phyloP scores from a whole-genome alignment of 768 basidiomycete species.

The Kwoniella dejecticola region DNA sequence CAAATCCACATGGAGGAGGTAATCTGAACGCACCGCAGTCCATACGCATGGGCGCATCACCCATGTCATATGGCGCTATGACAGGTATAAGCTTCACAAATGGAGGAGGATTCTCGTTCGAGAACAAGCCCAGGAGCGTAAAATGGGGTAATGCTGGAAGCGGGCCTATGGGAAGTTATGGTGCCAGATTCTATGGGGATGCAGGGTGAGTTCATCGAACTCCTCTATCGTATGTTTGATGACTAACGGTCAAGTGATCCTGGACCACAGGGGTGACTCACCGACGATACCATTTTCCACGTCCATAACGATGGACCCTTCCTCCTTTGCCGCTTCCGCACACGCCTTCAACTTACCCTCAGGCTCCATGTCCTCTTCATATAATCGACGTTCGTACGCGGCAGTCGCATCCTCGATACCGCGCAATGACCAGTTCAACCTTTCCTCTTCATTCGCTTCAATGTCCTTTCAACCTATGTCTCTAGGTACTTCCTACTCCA shows the following conservation, averaged over 20 bases:
- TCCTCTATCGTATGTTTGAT: background rate
- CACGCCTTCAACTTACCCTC: conserved; percentile 42
- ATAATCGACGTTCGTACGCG: conserved; percentile 44
- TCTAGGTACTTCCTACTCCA: conserved; percentile 40
- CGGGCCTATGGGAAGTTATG: conserved; percentile 44
- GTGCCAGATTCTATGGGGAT: conserved; percentile 47
- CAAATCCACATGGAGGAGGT: conserved; percentile 10
- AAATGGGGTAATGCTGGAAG: conserved; percentile 31
- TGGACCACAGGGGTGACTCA: conserved; percentile 33
- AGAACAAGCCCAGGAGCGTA: conserved; percentile 28
- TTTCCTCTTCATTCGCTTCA: conserved; percentile 44
- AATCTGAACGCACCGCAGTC: conserved; percentile 19
- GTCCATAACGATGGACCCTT: conserved; percentile 48
- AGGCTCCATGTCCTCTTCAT: conserved; percentile 40
- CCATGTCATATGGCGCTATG: conserved; percentile 46
- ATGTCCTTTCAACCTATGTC: conserved; percentile 46
- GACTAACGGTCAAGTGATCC: background rate
- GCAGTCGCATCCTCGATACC: conserved; percentile 32
- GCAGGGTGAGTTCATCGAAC: conserved; percentile 33
- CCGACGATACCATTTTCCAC: conserved; percentile 40
- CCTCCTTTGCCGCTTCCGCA: conserved; percentile 39
- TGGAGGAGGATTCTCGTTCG: conserved; percentile 46
- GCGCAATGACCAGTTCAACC: conserved; percentile 15
- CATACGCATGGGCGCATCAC: conserved; percentile 33
- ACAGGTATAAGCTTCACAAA: conserved; percentile 48